Evolutionary conservation across 139 green algal genomes (phyloP), one percentile per base, ranked within the genome.

Genomic region (Picochlorum sp.): DNA sequence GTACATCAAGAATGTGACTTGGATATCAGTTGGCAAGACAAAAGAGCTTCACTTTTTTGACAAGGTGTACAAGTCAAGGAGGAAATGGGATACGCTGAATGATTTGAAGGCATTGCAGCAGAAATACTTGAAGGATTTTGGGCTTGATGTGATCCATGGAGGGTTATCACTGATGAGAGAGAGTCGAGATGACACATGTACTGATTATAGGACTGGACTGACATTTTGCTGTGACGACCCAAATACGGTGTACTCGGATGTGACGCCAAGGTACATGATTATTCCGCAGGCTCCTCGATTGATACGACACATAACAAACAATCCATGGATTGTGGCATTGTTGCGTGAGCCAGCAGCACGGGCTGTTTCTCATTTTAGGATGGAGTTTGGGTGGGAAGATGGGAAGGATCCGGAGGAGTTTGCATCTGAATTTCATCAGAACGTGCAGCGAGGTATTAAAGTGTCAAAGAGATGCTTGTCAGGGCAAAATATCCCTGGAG

Each of bases 41-140:
- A 54, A 54, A 9, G 47, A 54, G 47, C n/a, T 54, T 20, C 47
- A 54, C n/a, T 54, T 54, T 21, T 54, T 54, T 54, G 47, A 54
- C n/a, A 20, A 21, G 18, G 16, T 54, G 47, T 20, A 26, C 47
- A 20, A 26, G 15, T 41, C 34, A 11, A 20, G n/a, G 11, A 18
- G 15, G 16, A 13, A 54, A 10, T 21, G 18, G 8, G 15, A 24
- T 21, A 54, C n/a, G 0, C 0, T 54, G 47, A 26, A 20, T 9
- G 47, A 54, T 54, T 20, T 21, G 0, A 20, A 21, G 10, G 18
- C n/a, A 21, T 26, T 54, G 47, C 47, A 54, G n/a, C 47, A 54
- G 47, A 20, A 54, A 54, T 54, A 54, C 47, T 20, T 54, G 11
- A 54, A 54, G n/a, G n/a, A 9, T 7, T 54, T 52, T 24, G 47